These are phyloP conservation scores for Daedalea quercina DNA, from an alignment of 768 basidiomycete species.

Conservation along the genomic window DNA sequence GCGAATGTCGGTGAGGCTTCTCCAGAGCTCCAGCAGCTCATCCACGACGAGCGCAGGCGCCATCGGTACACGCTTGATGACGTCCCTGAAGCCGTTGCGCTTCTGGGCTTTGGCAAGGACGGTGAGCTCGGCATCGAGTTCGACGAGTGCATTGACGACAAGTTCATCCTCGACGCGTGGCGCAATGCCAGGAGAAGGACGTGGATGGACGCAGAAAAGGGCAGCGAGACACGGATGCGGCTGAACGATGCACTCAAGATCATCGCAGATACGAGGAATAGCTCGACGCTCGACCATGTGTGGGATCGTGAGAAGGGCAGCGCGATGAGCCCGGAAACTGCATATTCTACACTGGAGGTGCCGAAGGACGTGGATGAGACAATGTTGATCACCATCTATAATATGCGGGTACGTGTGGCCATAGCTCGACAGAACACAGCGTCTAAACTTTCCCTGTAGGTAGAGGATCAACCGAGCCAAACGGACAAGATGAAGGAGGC, in stretches of 20 bases:
- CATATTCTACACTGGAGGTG: slow-evolving; percentile 66
- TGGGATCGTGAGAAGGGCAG: slow-evolving; percentile 51
- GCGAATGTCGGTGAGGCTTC: slow-evolving; percentile 41
- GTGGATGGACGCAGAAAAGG: slow-evolving; percentile 39
- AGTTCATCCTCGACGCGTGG: slow-evolving; percentile 70
- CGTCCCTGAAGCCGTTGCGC: slow-evolving; percentile 34
- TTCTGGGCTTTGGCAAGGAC: slow-evolving; percentile 64
- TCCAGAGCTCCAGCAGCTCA: slow-evolving; percentile 47
- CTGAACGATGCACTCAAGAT: slow-evolving; percentile 67
- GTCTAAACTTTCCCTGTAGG: slow-evolving; percentile 29
- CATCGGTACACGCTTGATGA: slow-evolving; percentile 60
- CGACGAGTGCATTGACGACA: slow-evolving; percentile 60
- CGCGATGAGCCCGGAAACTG: slow-evolving; percentile 61
- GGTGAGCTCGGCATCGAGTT: slow-evolving; percentile 59
- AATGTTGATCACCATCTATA: slow-evolving; percentile 70
- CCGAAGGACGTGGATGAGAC: slow-evolving; percentile 66
- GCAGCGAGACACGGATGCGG: slow-evolving; percentile 39
- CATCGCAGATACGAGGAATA: slow-evolving; percentile 58
- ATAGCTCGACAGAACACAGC: slow-evolving; percentile 3
- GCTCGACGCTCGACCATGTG: slow-evolving; percentile 36
- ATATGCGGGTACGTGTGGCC: slow-evolving; percentile 52
- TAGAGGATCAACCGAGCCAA: slow-evolving; percentile 66
- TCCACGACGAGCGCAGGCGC: slow-evolving; percentile 55
- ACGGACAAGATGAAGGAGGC: slow-evolving; percentile 69
- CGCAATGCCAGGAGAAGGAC: slow-evolving; percentile 49